These are phyloP conservation scores for Nemophila menziesii DNA, from an alignment of 257 asterid genomes.

Conservation along the genomic window DNA sequence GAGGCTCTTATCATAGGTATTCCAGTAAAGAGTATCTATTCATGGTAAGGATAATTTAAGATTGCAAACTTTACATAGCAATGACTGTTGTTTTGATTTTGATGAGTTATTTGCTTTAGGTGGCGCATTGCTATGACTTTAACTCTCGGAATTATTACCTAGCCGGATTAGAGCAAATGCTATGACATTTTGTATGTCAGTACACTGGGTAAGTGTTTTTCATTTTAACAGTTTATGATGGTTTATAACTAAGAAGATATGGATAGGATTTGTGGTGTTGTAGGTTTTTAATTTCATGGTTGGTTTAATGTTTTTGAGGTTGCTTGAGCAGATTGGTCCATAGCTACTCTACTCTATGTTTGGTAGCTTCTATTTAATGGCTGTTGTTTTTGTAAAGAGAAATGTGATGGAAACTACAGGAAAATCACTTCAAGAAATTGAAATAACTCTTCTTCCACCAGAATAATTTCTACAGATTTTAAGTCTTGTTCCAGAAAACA, in stretches of 20 bases:
- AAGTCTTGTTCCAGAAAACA: too few relatives aligned
- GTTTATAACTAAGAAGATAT: too few relatives aligned
- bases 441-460: slow-evolving; percentile 71
- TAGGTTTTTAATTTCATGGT: slow-evolving; percentile 75
- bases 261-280: too few relatives aligned
- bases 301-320: slow-evolving; percentile 67
- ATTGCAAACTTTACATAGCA: too few relatives aligned
- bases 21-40: slow-evolving; percentile 44
- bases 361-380: slow-evolving; percentile 56
- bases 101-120: slow-evolving; percentile 85
- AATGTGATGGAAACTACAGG: too few relatives aligned
- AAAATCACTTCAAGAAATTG: slow-evolving; percentile 85
- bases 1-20: slow-evolving; percentile 46
- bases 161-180: slow-evolving; percentile 78
- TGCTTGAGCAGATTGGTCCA: slow-evolving; percentile 75
- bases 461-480: too few relatives aligned
- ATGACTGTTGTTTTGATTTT: too few relatives aligned
- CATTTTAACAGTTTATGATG: too few relatives aligned
- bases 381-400: slow-evolving; percentile 58
- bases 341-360: slow-evolving; percentile 58
- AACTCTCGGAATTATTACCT: slow-evolving; percentile 73
- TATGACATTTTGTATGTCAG: slow-evolving; percentile 79
- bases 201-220: slow-evolving; percentile 43
- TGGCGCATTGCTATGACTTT: slow-evolving; percentile 83
- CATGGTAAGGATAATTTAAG: slow-evolving; percentile 50